Conservation (phyloP, 495 filamentous ascomycete species). For the Hyaloscypha variabilis region DNA sequence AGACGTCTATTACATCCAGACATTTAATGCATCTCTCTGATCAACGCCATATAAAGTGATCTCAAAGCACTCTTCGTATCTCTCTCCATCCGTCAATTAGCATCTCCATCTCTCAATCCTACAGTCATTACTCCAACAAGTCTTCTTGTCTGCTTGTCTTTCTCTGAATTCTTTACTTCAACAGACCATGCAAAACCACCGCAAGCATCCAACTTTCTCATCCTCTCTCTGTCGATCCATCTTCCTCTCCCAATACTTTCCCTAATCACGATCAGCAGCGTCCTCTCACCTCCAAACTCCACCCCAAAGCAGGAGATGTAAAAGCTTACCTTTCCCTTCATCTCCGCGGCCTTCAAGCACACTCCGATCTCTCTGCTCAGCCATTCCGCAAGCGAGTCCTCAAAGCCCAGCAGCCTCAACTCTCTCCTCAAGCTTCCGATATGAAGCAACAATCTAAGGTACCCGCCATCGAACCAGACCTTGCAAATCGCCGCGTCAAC, state of each 20-base stretch:
- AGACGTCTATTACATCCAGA: too few species aligned
- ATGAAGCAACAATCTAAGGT: background rate
- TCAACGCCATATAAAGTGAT: background rate
- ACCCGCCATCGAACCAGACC: constrained; percentile 2
- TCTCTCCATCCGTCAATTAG: background rate
- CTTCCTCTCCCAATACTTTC: background rate
- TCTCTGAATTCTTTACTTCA: background rate
- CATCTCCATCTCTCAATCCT: background rate
- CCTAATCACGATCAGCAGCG: background rate
- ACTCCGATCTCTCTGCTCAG: background rate
- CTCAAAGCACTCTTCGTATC: background rate
- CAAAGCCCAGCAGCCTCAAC: constrained; percentile 5
- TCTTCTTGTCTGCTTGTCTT: background rate
- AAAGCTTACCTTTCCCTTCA: background rate
- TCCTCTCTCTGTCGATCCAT: background rate
- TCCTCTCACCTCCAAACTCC: background rate
- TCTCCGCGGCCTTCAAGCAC: background rate
- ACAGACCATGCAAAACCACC: background rate
- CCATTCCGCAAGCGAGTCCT: background rate
- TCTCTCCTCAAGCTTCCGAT: constrained; percentile 1
- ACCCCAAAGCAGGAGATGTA: background rate
- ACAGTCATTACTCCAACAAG: background rate
- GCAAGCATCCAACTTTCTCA: background rate
- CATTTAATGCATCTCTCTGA: background rate
- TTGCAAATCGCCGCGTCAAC: background rate